Evolutionary conservation across 176 grass and related monocot genomes (phyloP), one percentile per base, ranked within the genome.

Genomic region (Thinopyrum elongatum): DNA sequence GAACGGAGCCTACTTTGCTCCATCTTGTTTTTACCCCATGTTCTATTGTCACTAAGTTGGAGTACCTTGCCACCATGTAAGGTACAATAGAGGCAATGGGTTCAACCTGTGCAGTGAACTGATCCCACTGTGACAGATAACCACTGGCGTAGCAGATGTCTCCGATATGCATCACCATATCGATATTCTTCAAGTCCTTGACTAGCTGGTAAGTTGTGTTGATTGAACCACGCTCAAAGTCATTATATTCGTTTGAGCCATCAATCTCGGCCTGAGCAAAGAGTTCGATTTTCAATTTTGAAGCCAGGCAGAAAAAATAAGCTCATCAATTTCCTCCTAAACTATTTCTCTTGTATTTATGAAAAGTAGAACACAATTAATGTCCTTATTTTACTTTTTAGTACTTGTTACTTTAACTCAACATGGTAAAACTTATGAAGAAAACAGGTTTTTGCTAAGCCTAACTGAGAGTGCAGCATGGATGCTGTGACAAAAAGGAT

Each of bases 81-180:
- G 93, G 96, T 22, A 98, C 89, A 64, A 83, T 81, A 15, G 93
- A 91, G 31, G 93, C 93, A 86, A 98, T 90, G 51, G 93, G 91
- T 84, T 98, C 96, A 65, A 95, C 81, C 74, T 95, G 96, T 83
- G 90, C 91, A 11, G 93, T 95, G 70, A 95, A 98, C 85, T 98
- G 93, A 90, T 98, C 96, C 93, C 96, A 98, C 41, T 98, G 96
- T 77, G 93, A 98, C 16, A 98, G 75, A 82, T 98, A 98, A 36
- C 96, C 96, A 92, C 87, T 95, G 33, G 95, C 91, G 65, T 98
- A 98, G 22, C 68, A 47, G 74, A 95, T 84, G 57, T 98, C 96
- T 70, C 96, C 96, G 79, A 92, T 95, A 80, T 95, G 91, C 61
- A 98, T 76, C 87, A 98, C 89, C 79, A 95, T 89, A 59, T 95